Percentiles rank a stretch among this genome's conserved stretches.
These are phyloP conservation scores for Pisolithus albus DNA, from an alignment of 768 basidiomycete species.

Conservation along the genomic window DNA sequence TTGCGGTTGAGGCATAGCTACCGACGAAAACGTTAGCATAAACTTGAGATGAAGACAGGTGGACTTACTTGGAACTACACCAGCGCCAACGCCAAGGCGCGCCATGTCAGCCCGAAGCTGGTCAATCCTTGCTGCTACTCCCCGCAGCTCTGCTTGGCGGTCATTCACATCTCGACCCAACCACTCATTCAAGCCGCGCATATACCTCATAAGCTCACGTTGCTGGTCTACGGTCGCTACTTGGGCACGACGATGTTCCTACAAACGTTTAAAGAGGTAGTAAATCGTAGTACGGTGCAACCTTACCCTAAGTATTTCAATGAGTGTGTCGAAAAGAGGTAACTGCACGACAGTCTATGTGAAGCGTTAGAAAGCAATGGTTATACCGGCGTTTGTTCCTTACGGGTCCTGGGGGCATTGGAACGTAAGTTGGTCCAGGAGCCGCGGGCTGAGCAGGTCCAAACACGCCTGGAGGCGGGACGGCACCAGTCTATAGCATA, in stretches of 20 bases:
- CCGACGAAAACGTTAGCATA: background rate
- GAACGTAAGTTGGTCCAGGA: slow-evolving; percentile 28
- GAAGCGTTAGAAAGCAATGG: background rate
- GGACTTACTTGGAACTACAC: slow-evolving; percentile 34
- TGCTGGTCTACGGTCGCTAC: slow-evolving; percentile 73
- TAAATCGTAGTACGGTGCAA: slow-evolving; percentile 2
- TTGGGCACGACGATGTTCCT: slow-evolving; percentile 76
- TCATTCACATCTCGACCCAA: slow-evolving; percentile 71
- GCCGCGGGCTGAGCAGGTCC: slow-evolving; percentile 17
- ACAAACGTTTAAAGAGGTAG: slow-evolving; percentile 6
- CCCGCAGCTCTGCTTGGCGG: slow-evolving; percentile 66
- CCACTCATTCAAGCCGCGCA: slow-evolving; percentile 73
- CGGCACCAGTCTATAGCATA: slow-evolving; percentile 11
- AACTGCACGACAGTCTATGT: slow-evolving; percentile 53
- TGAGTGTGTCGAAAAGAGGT: slow-evolving; percentile 62
- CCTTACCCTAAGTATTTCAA: slow-evolving; percentile 60
- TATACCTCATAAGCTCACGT: slow-evolving; percentile 73
- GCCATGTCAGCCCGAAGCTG: slow-evolving; percentile 38
- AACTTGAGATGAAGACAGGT: background rate
- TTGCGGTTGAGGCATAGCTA: slow-evolving; percentile 21
- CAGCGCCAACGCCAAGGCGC: slow-evolving; percentile 32
- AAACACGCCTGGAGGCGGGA: slow-evolving; percentile 24
- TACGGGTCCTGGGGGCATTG: slow-evolving; percentile 51
- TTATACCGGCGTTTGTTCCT: slow-evolving; percentile 17
- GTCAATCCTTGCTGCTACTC: slow-evolving; percentile 57